phyloP scores from a whole-genome alignment of 2,329 filamentous ascomycete species.

The Penicillium corylophilum region DNA sequence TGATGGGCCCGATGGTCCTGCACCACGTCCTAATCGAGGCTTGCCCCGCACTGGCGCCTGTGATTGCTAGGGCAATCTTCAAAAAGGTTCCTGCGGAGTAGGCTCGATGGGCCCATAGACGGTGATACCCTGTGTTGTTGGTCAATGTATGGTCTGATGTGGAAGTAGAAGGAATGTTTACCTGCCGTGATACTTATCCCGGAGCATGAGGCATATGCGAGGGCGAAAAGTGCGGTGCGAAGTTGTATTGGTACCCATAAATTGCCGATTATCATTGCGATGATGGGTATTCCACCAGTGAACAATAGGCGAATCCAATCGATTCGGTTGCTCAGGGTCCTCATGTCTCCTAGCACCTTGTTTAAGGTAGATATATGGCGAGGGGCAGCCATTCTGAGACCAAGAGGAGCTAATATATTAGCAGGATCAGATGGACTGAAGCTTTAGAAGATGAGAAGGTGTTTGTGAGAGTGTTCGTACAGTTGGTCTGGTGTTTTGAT shows the following conservation, averaged over 20 bases:
- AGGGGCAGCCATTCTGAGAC: neutral
- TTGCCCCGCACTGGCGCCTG: constrained; percentile 8
- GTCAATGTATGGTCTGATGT: neutral
- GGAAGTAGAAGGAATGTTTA: neutral
- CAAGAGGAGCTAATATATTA: neutral
- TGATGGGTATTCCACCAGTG: neutral
- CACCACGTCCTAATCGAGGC: constrained; percentile 7
- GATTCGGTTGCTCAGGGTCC: neutral
- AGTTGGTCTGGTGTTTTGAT: neutral
- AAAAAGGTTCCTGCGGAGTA: constrained; percentile 1
- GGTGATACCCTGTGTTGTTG: constrained; percentile 5
- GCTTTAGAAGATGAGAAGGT: too few species aligned
- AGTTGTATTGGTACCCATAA: neutral
- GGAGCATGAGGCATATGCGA: neutral
- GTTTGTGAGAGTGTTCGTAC: neutral
- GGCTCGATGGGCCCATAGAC: constrained; percentile 10
- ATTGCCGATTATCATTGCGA: neutral
- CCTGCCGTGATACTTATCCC: constrained; percentile 1
- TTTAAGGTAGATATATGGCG: neutral
- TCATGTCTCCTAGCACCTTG: neutral
- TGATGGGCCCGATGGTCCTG: constrained; percentile 13
- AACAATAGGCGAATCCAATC: neutral
- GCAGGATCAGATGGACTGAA: neutral
- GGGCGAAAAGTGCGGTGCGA: neutral
- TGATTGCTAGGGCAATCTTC: constrained; percentile 6